Base-by-base conservation (phyloP, 352 stramenopile genomes). In the Globisporangium emineosum region DNA sequence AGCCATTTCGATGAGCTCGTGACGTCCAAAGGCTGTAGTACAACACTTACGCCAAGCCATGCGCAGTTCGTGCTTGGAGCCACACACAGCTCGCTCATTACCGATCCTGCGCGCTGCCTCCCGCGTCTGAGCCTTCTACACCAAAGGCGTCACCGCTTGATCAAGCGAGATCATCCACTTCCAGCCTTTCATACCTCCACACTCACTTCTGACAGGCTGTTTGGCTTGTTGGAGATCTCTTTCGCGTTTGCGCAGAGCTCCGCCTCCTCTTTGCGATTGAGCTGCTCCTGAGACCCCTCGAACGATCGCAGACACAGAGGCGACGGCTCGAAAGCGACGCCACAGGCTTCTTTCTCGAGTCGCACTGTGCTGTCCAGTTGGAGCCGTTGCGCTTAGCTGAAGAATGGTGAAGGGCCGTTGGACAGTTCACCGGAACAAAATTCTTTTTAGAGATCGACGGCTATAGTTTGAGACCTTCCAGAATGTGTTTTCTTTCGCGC, bases 401-500 rank as follows among this genome's bases (percentile, higher is more conserved):
- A n/a, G n/a, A n/a, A n/a, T n/a, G 35, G 5, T 0, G 35, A 19
- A 13, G 35, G 35, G 35, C 19, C 13, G 35, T 43, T 43, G 35
- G 35, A 43, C 35, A 43, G 35, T 19, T 43, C 35, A 35, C 32
- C 32, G 32, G 32, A 35, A 35, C 32, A 8, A 8, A 7, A 9
- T 9, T 35, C 32, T 35, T 35, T 35, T 35, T 1, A 10, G 32
- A n/a, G 8, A 35, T 35, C 8, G 32, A 35, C 7, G 32, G 32
- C 3, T 35, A 10, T 35, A 35, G 32, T 10, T 8, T 5, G n/a
- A n/a, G n/a, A n/a, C n/a, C 52, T 58, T 58, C 19, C 19, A 58
- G 19, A 58, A 19, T n/a, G 32, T 32, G 32, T 30, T 30, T 60
- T 60, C 50, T 60, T 60, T 47, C 53, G 53, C 29, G 53, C 8